These are phyloP conservation scores for Lotus japonicus DNA, from an alignment of 306 rosid species.

Conservation along the genomic window DNA sequence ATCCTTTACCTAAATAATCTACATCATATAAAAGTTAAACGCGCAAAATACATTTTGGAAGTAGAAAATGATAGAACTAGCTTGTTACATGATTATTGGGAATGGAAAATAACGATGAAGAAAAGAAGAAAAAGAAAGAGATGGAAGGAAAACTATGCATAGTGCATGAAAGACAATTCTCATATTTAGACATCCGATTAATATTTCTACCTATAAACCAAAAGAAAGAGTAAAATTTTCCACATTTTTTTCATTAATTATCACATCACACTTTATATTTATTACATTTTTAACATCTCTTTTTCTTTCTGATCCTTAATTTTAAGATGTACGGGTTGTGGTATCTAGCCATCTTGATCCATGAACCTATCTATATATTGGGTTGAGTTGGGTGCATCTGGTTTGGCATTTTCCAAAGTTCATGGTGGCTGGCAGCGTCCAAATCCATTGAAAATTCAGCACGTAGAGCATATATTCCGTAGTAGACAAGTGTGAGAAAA, in stretches of 20 bases:
- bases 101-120: neutral
- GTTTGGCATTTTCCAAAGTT: neutral
- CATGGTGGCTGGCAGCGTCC: neutral
- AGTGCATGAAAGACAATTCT: too few relatives aligned
- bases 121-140: neutral
- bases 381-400: neutral
- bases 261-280: too few relatives aligned
- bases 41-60: neutral
- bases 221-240: too few relatives aligned
- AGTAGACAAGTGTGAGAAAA: slow-evolving; percentile 21
- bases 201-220: too few relatives aligned
- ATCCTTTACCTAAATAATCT: slow-evolving; percentile 23
- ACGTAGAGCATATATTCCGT: slow-evolving; percentile 11
- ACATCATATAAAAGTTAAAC: neutral
- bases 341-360: too few relatives aligned
- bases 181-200: too few relatives aligned
- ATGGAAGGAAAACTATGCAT: too few relatives aligned
- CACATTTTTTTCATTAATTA: too few relatives aligned
- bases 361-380: neutral
- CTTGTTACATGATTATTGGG: neutral
- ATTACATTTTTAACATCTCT: too few relatives aligned
- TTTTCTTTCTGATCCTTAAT: too few relatives aligned
- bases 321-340: too few relatives aligned
- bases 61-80: slow-evolving; percentile 19
- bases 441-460: slow-evolving; percentile 1